These are phyloP conservation scores for Tremellales sp. DNA, from an alignment of 1,284 basidiomycete species.

Conservation along the genomic window DNA sequence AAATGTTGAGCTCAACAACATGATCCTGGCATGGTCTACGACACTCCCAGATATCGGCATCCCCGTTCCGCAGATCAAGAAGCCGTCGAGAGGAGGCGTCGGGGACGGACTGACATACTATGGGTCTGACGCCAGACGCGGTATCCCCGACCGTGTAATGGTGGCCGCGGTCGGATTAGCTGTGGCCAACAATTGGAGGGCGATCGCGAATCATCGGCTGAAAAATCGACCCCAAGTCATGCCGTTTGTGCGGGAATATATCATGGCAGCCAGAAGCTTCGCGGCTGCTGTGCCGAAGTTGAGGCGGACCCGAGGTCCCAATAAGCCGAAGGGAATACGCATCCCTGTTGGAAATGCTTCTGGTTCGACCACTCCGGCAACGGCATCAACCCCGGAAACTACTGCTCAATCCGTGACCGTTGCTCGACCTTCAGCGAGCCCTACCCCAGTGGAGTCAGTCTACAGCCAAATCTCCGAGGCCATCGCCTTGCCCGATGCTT, in stretches of 20 bases:
- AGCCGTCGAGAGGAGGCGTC: constrained; percentile 19
- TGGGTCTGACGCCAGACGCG: constrained; percentile 22
- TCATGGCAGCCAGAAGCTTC: constrained; percentile 25
- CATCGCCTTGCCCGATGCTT: neutral
- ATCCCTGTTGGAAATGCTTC: neutral
- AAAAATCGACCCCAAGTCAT: constrained; percentile 11
- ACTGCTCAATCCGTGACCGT: too few species aligned
- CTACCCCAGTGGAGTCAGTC: neutral
- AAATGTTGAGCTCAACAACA: constrained; percentile 12
- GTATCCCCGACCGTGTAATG: constrained; percentile 28
- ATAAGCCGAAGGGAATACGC: neutral
- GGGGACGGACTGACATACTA: constrained; percentile 23
- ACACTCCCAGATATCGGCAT: constrained; percentile 16
- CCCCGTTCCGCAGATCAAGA: constrained; percentile 13
- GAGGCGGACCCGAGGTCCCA: neutral
- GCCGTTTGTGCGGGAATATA: constrained; percentile 19
- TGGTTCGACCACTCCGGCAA: neutral
- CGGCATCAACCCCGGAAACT: neutral
- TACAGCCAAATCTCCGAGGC: neutral
- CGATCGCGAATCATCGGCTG: constrained; percentile 18
- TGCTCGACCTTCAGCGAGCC: neutral
- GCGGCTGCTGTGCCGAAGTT: constrained; percentile 6
- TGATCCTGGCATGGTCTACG: constrained; percentile 19
- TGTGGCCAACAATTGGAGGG: constrained; percentile 26
- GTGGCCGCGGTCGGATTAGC: constrained; percentile 18